Base-by-base conservation (phyloP, 768 basidiomycete species). In the Agrocybe pediades region DNA sequence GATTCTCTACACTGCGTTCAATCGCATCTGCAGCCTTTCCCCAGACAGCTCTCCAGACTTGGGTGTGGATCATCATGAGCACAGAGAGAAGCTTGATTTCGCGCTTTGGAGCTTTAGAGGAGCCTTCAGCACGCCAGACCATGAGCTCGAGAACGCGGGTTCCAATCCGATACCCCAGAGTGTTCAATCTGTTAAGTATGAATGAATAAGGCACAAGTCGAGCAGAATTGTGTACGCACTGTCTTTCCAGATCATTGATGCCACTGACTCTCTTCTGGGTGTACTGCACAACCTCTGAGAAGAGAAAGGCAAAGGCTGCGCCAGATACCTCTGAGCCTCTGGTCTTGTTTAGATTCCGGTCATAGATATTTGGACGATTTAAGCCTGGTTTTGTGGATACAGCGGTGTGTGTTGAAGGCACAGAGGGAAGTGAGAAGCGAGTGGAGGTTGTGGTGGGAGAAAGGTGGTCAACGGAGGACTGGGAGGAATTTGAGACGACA, bases 221-320 rank as follows among this genome's bases (percentile, higher is more conserved):
- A 9, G 53, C 16, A 9, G 33, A 23, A 20, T 5, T 16, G 45
- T 27, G 8, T 23, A 67, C 82, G 53, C 49, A 94, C 95, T 92
- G 86, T 62, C 90, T 83, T 71, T 99, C 97, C 56, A 99, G 79
- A 70, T 98, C 97, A 68, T 92, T 90, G 58, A 99, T 95, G 6
- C 95, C 96, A 62, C 83, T 85, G 47, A 98, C 96, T 48, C 94
- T 84, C 65, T 92, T 95, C 74, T 98, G 97, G 1, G 93, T 96
- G 72, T 98, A 98, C 69, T 95, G 89, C 1, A 99, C 88, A 11
- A 95, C 78, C 72, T 98, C 95, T 3, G 90, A 90, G 71, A 98
- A 95, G 53, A 98, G 78, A 67, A 97, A 98, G 0, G 89, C 80
- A 67, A 92, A 95, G 0, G 94, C 89, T 2, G 87, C 80, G 4